A percentile compares a stretch with the other conserved stretches of the same genome.
Conservation (phyloP, 1,284 basidiomycete genomes). For the Pseudozyma thailandica region DNA sequence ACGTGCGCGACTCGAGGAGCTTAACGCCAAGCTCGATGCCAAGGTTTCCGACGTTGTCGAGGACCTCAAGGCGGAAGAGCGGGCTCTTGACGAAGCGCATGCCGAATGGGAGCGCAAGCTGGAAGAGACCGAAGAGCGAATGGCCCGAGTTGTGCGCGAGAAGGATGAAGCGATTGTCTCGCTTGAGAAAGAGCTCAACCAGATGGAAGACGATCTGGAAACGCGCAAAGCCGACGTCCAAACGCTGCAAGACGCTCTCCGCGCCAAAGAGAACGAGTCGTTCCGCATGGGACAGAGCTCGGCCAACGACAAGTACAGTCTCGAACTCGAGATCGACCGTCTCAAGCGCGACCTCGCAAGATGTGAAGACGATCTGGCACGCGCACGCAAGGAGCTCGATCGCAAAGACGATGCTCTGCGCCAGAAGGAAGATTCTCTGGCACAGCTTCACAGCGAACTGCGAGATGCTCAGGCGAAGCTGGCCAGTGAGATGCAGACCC, state of each 20-base stretch:
- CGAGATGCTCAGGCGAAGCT: slow-evolving; percentile 57
- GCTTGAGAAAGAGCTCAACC: slow-evolving; percentile 57
- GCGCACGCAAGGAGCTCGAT: slow-evolving; percentile 78
- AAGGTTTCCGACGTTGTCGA: slow-evolving; percentile 67
- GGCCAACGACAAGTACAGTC: slow-evolving; percentile 82
- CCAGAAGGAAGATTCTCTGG: slow-evolving; percentile 77
- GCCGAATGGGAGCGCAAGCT: slow-evolving; percentile 69
- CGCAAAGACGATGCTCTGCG: slow-evolving; percentile 76
- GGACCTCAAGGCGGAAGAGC: slow-evolving; percentile 69
- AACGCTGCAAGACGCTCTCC: slow-evolving; percentile 77
- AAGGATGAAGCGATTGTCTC: slow-evolving; percentile 56
- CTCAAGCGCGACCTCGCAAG: slow-evolving; percentile 84
- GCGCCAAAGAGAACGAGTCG: slow-evolving; percentile 72
- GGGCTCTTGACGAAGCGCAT: slow-evolving; percentile 67
- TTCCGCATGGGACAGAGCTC: slow-evolving; percentile 82
- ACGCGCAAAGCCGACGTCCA: slow-evolving; percentile 52
- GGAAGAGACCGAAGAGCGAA: slow-evolving; percentile 55
- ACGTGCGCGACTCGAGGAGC: slow-evolving; percentile 45
- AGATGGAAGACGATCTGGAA: slow-evolving; percentile 47
- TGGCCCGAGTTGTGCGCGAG: slow-evolving; percentile 53
- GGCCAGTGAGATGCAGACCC: slow-evolving; percentile 57
- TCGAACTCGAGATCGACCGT: slow-evolving; percentile 90
- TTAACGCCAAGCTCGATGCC: slow-evolving; percentile 59
- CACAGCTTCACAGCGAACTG: slow-evolving; percentile 70
- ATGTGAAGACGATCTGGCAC: slow-evolving; percentile 81